A percentile compares a stretch with the other conserved stretches of the same genome.
Evolutionary conservation across 2,329 filamentous ascomycete genomes (phyloP).

Genomic region (Fusarium mangiferae): DNA sequence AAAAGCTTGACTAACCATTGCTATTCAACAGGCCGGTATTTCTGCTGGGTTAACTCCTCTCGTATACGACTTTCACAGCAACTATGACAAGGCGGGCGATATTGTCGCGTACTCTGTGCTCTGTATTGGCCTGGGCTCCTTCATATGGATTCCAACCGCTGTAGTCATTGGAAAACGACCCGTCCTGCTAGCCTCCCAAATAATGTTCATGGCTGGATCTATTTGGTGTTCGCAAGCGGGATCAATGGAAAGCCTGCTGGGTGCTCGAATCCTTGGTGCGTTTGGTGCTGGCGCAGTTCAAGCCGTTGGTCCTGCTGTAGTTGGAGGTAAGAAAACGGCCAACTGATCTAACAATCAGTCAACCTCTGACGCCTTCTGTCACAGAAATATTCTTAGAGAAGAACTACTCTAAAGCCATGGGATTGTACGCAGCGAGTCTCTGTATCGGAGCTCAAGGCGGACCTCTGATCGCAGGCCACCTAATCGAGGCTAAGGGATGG

Average conservation of each 20-base stretch:
- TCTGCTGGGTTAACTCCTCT: not conserved
- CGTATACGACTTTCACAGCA: not conserved
- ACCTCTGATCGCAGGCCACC: not conserved
- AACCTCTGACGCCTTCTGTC: fast-evolving
- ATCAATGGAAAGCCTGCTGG: not conserved
- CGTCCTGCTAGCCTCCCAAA: not conserved
- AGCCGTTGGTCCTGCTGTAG: not conserved
- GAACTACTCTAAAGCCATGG: not conserved
- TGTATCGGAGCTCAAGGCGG: not conserved
- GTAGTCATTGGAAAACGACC: not conserved
- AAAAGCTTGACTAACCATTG: not conserved
- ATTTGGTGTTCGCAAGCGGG: not conserved
- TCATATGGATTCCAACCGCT: not conserved
- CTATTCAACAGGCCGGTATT: not conserved
- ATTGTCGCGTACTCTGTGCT: not conserved
- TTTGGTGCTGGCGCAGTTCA: not conserved
- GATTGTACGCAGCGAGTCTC: not conserved
- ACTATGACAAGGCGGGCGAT: not conserved
- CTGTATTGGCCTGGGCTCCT: not conserved
- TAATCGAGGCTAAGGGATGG: not conserved
- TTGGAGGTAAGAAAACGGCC: not conserved
- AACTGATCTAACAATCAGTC: fast-evolving
- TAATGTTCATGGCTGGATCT: not conserved
- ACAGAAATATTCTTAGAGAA: not conserved
- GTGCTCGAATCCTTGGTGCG: not conserved